These are phyloP conservation scores for Pleurotus sapidus DNA, from an alignment of 768 basidiomycete species.

Conservation along the genomic window DNA sequence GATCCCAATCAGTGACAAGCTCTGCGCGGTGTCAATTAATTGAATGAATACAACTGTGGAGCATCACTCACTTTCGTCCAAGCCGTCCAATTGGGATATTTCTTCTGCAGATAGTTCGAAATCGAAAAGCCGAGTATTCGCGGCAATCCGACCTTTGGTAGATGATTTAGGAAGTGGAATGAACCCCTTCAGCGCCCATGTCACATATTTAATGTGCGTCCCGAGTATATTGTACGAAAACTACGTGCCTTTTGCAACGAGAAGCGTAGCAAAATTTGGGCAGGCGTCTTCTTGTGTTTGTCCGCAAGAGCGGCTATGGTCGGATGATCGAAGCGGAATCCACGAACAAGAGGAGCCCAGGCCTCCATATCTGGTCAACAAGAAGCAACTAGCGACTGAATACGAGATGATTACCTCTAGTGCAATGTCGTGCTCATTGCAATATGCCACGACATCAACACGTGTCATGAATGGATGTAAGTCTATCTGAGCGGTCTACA, in stretches of 20 bases:
- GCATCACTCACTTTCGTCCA: slow-evolving; percentile 47
- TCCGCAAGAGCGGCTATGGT: slow-evolving; percentile 41
- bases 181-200: slow-evolving; percentile 36
- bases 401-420: slow-evolving; percentile 47
- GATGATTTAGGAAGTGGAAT: slow-evolving; percentile 67
- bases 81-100: slow-evolving; percentile 43
- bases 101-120: slow-evolving; percentile 54
- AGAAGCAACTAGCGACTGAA: not conserved
- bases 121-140: slow-evolving; percentile 62
- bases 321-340: slow-evolving; percentile 61
- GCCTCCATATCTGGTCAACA: slow-evolving; percentile 35
- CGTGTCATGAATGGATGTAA: slow-evolving; percentile 72
- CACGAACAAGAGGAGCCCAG: slow-evolving; percentile 72
- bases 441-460: slow-evolving; percentile 57
- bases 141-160: slow-evolving; percentile 46
- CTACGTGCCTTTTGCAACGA: slow-evolving; percentile 68
- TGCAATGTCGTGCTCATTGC: slow-evolving; percentile 51
- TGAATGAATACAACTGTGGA: slow-evolving; percentile 1
- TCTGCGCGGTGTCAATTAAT: not conserved
- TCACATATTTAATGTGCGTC: no score
- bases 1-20: slow-evolving; percentile 7
- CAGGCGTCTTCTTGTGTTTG: slow-evolving; percentile 55
- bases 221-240: not conserved
- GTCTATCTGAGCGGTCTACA: slow-evolving; percentile 35
- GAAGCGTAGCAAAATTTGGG: slow-evolving; percentile 67